Conservation (phyloP, 108 stramenopile genomes). For the Skeletonema tropicum region DNA sequence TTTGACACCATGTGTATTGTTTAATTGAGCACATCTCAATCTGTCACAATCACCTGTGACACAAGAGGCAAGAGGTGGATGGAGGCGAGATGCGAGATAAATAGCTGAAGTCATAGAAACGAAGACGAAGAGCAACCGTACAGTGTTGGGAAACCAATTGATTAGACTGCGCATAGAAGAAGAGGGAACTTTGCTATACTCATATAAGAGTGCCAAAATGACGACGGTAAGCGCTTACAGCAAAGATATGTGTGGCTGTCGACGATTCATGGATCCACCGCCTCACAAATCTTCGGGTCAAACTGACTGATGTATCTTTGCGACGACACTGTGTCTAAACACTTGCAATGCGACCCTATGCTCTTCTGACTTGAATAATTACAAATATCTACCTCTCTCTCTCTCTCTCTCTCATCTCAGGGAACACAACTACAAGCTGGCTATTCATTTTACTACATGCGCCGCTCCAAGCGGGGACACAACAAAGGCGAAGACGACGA, state of each 20-base stretch:
- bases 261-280: background rate
- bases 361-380: background rate
- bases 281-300: background rate
- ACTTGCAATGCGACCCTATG: background rate
- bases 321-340: too few species aligned
- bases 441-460: constrained; percentile 80
- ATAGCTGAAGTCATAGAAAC: too few species aligned
- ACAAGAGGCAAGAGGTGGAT: too few species aligned
- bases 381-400: background rate
- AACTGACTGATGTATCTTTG: too few species aligned
- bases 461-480: constrained; percentile 61
- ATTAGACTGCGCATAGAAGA: background rate
- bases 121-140: too few species aligned
- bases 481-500: constrained; percentile 29
- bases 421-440: constrained; percentile 38
- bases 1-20: too few species aligned
- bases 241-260: background rate
- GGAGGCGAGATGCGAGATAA: too few species aligned
- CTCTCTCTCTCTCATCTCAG: background rate
- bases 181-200: background rate
- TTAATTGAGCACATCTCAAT: too few species aligned
- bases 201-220: background rate
- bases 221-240: background rate
- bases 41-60: background rate
- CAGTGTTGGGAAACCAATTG: too few species aligned